phyloP scores from a whole-genome alignment of 257 asterid genomes.

The Solanum pennellii region DNA sequence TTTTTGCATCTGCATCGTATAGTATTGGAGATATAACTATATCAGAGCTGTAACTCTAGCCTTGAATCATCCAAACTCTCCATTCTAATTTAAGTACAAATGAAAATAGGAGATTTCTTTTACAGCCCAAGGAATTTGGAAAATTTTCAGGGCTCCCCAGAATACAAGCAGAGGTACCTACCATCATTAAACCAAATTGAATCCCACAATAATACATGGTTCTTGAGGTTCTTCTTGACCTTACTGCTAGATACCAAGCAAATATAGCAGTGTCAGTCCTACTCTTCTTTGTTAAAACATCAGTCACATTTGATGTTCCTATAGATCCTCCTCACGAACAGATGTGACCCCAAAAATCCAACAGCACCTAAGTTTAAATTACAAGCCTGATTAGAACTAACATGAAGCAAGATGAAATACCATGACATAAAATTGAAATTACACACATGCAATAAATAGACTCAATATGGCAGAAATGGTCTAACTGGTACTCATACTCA shows the following conservation, averaged over 20 bases:
- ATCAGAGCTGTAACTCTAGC: slow-evolving; percentile 6
- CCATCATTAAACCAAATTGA: slow-evolving; percentile 10
- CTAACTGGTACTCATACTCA: slow-evolving; percentile 21
- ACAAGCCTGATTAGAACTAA: background rate
- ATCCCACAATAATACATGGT: background rate
- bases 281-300: background rate
- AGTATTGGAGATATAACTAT: slow-evolving; percentile 9
- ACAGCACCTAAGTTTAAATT: slow-evolving; percentile 54
- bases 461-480: background rate
- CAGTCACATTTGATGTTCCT: slow-evolving; percentile 90
- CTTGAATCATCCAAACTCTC: slow-evolving; percentile 13
- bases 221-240: slow-evolving; percentile 4
- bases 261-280: background rate
- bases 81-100: slow-evolving; percentile 18
- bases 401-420: background rate
- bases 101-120: slow-evolving; percentile 6
- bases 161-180: slow-evolving; percentile 16
- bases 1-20: background rate
- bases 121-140: slow-evolving; percentile 21
- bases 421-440: background rate
- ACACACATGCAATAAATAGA: background rate
- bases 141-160: slow-evolving; percentile 17
- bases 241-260: background rate
- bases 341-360: slow-evolving; percentile 84
- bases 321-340: slow-evolving; percentile 93